These are phyloP conservation scores for Thelonectria blattea DNA, from an alignment of 2,329 filamentous ascomycete species.

Conservation along the genomic window DNA sequence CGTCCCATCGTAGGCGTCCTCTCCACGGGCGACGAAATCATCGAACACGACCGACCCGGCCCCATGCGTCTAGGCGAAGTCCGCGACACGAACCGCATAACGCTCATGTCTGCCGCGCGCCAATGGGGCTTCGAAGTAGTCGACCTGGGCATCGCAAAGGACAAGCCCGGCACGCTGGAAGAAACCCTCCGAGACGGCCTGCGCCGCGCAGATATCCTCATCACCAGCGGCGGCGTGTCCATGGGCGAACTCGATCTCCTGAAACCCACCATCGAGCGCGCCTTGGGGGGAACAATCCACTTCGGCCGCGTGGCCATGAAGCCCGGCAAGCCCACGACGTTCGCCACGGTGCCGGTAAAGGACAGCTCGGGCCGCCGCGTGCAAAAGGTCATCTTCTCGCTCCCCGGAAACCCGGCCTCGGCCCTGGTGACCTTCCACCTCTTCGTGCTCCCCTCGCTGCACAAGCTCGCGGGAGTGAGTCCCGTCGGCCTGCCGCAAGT, in stretches of 20 bases:
- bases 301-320: constrained; percentile 98
- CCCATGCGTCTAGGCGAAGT: constrained; percentile 80
- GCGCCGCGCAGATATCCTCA: constrained; percentile 76
- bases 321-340: constrained; percentile 96
- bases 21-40: constrained; percentile 94
- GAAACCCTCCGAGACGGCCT: constrained; percentile 77
- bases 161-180: constrained; percentile 77
- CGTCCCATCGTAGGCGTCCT: constrained; percentile 84
- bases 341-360: constrained; percentile 81
- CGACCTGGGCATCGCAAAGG: constrained; percentile 85
- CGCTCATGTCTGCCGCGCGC: constrained; percentile 77
- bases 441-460: constrained; percentile 88
- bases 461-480: constrained; percentile 73
- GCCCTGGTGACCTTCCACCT: constrained; percentile 93
- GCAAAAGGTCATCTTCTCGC: constrained; percentile 79
- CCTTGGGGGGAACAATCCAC: constrained; percentile 89
- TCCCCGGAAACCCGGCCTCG: constrained; percentile 93
- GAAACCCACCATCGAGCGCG: constrained; percentile 92
- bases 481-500: constrained; percentile 75
- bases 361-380: constrained; percentile 63
- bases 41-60: constrained; percentile 70
- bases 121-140: constrained; percentile 79
- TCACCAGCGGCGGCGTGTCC: constrained; percentile 93
- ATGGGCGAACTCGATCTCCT: constrained; percentile 98
- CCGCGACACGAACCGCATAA: constrained; percentile 89